Percentiles rank a stretch among this genome's conserved stretches.
phyloP scores from a whole-genome alignment of 2,329 filamentous ascomycete species.

The Neofusicoccum ribis region DNA sequence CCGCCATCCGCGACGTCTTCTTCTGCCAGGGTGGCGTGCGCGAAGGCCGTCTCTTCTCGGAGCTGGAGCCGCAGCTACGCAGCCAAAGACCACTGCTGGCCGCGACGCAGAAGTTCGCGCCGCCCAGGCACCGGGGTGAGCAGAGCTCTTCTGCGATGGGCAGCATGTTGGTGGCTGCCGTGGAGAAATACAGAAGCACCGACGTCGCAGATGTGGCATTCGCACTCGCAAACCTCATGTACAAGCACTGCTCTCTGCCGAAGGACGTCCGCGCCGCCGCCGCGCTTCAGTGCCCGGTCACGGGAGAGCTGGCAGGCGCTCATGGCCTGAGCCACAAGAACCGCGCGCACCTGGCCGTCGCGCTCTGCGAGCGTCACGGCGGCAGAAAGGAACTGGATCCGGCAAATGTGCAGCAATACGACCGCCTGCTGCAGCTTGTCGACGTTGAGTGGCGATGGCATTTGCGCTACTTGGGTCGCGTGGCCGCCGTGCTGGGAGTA shows the following conservation, averaged over 20 bases:
- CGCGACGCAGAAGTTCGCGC: slow-evolving; percentile 46
- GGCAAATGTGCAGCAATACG: slow-evolving; percentile 57
- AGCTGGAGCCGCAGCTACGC: slow-evolving; percentile 60
- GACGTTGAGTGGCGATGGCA: slow-evolving; percentile 61
- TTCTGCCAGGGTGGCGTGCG: slow-evolving; percentile 89
- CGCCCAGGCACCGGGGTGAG: slow-evolving; percentile 40
- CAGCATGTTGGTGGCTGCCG: neutral
- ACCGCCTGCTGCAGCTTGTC: slow-evolving; percentile 55
- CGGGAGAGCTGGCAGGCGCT: slow-evolving; percentile 65
- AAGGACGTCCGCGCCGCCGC: slow-evolving; percentile 53
- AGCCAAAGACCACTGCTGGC: slow-evolving; percentile 67
- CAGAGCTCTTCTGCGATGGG: neutral
- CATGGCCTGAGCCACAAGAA: slow-evolving; percentile 75
- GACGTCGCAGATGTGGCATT: slow-evolving; percentile 33
- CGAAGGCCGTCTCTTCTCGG: slow-evolving; percentile 78
- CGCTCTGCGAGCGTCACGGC: slow-evolving; percentile 74
- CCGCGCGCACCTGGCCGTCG: slow-evolving; percentile 69
- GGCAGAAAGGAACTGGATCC: slow-evolving; percentile 57
- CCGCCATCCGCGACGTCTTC: slow-evolving; percentile 67
- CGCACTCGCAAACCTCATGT: slow-evolving; percentile 62
- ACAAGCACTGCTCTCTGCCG: slow-evolving; percentile 51
- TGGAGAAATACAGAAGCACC: slow-evolving; percentile 15
- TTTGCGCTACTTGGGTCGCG: slow-evolving; percentile 62
- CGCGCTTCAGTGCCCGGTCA: slow-evolving; percentile 71
- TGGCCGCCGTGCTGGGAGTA: slow-evolving; percentile 58